Evolutionary conservation across 805 yeast genomes (phyloP), one percentile per base, ranked within the genome.

Genomic region (Brettanomyces nanus): DNA sequence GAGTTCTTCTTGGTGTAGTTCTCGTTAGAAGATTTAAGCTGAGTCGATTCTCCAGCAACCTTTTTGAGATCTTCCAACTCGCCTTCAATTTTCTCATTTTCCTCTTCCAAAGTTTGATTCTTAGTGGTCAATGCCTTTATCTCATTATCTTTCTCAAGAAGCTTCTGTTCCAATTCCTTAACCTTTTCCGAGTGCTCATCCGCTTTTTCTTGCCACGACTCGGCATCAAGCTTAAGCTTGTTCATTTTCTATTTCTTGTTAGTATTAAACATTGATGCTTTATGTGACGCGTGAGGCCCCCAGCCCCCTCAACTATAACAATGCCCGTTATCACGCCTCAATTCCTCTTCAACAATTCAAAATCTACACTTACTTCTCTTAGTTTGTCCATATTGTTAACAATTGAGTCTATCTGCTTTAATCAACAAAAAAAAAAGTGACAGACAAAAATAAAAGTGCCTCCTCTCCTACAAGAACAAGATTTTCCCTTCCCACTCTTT

Each of bases 181-280:
- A 84, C 77, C 62, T 79, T 80, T 46, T 72, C 77, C 44, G 78
- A 66, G 54, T 84, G 75, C 54, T 85, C 95, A 58, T 92, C 98
- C 44, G 92, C 80, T 71, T 87, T 85, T 63, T 86, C 96, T 71
- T 90, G 96, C 86, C 98, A 94, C 54, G 81, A 71, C 70, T 92
- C 98, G 50, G 95, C 90, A 61, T 92, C 97, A 55, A 85, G 71
- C 68, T 90, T 89, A 64, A 92, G 78, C 66, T 79, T 79, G 73
- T 70, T 80, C 69, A 87, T 71, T 76, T 86, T 87, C 94, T 85
- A 19, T 13, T 5, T 9, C 2, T 3, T 13, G 17, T 13, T 11
- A 13, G 9, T 20, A 19, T 13, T 31, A 19, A 21, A 11, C 6
- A 28, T 28, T 18, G 15, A 28, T 7, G 6, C n/a, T 11, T 7